Percentiles rank a stretch among this genome's conserved stretches.
Conservation (phyloP, 2,329 filamentous ascomycete species). For the Volutella citrinella region DNA sequence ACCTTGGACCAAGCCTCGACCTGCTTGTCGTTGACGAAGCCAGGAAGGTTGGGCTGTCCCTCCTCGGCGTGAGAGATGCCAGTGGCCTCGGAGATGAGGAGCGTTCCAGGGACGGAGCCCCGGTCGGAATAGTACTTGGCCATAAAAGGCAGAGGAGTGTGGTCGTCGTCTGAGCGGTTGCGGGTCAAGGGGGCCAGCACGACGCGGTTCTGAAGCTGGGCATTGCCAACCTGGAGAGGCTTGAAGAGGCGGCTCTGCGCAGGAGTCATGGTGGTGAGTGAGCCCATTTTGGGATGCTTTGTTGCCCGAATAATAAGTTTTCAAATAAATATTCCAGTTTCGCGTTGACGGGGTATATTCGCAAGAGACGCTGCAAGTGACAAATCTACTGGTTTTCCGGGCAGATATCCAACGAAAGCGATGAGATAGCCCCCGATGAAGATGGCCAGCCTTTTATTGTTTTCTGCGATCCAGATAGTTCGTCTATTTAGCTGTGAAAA, state of each 20-base stretch:
- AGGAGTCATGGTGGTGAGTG: not conserved
- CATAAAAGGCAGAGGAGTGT: constrained; percentile 26
- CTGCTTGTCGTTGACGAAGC: constrained; percentile 39
- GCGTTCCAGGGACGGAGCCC: constrained; percentile 42
- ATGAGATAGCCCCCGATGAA: too few relatives aligned
- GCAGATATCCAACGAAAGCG: too few relatives aligned
- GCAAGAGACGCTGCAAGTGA: not conserved
- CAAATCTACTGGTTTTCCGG: too few relatives aligned
- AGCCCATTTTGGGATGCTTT: constrained; percentile 3
- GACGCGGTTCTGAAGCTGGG: constrained; percentile 19
- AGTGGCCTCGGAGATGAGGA: constrained; percentile 31
- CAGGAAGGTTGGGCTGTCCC: constrained; percentile 30
- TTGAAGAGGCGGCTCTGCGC: constrained; percentile 22
- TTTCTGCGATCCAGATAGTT: too few relatives aligned
- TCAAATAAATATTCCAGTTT: not conserved
- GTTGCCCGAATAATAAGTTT: not conserved
- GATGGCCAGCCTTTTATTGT: too few relatives aligned
- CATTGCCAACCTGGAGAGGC: constrained; percentile 18
- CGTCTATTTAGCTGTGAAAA: too few relatives aligned
- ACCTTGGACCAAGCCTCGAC: constrained; percentile 27
- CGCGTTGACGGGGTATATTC: not conserved
- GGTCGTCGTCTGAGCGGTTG: constrained; percentile 43
- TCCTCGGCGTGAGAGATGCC: constrained; percentile 22
- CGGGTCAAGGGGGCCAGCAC: constrained; percentile 39
- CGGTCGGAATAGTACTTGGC: constrained; percentile 29